phyloP scores from a whole-genome alignment of 805 yeast species.

The Soucietia sequanensis region DNA sequence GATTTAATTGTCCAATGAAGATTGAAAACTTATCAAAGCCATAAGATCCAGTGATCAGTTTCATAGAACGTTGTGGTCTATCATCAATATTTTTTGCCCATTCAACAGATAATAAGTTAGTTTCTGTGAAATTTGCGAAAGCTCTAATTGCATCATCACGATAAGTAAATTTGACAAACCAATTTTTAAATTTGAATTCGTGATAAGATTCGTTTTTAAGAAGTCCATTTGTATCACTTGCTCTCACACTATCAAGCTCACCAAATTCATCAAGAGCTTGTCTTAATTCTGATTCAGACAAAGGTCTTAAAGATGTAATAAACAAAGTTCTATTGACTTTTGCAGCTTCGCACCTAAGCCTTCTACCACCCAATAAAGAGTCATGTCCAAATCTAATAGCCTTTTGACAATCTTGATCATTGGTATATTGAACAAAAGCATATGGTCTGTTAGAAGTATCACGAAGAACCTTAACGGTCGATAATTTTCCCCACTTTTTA shows the following conservation, averaged over 20 bases:
- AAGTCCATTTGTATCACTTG: constrained; percentile 36
- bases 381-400: constrained; percentile 74
- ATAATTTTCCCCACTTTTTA: constrained; percentile 65
- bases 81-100: constrained; percentile 86
- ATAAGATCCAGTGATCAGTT: constrained; percentile 2
- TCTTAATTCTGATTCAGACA: constrained; percentile 33
- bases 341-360: constrained; percentile 86
- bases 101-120: constrained; percentile 58
- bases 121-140: constrained; percentile 63
- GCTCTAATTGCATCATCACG: constrained; percentile 89
- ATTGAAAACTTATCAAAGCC: constrained; percentile 64
- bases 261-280: constrained; percentile 56
- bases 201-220: constrained; percentile 18
- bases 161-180: constrained; percentile 78
- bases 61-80: constrained; percentile 12
- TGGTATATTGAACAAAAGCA: constrained; percentile 85
- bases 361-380: constrained; percentile 66
- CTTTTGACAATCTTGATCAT: constrained; percentile 62
- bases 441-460: constrained; percentile 83
- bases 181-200: constrained; percentile 45
- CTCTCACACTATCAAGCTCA: constrained; percentile 66
- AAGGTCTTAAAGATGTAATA: constrained; percentile 35
- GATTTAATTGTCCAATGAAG: constrained; percentile 74
- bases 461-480: constrained; percentile 76
- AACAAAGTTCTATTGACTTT: constrained; percentile 85